Percentiles rank a stretch among this genome's conserved stretches.
These are phyloP conservation scores for Fusarium illudens DNA, from an alignment of 2,329 filamentous ascomycete genomes.

Conservation along the genomic window DNA sequence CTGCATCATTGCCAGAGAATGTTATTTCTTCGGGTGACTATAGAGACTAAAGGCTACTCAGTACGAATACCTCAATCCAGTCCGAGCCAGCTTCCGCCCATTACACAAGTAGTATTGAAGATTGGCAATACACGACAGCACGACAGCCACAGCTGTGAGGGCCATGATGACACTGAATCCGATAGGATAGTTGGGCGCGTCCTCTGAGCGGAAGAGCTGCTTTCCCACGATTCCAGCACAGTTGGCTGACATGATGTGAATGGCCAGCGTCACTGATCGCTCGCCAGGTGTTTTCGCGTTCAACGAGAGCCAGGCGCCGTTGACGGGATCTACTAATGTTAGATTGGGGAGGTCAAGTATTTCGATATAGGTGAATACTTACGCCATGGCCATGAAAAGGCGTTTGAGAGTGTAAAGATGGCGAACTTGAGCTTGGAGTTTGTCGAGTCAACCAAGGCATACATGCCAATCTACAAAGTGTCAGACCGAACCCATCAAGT, in stretches of 20 bases:
- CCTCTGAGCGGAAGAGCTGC: conserved; percentile 39
- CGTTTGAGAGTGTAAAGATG: conserved; percentile 40
- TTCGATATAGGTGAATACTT: conserved; percentile 10
- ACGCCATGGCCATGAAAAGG: conserved; percentile 44
- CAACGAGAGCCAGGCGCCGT: conserved; percentile 41
- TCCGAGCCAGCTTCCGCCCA: conserved; percentile 10
- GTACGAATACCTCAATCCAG: conserved; percentile 14
- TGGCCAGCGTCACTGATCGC: conserved; percentile 40
- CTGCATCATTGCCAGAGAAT: background rate
- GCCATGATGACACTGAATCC: conserved; percentile 36
- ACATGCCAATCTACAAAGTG: conserved; percentile 38
- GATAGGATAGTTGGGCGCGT: conserved; percentile 36
- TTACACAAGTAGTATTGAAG: conserved; percentile 29
- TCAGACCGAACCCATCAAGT: background rate
- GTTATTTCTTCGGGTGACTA: rapidly evolving
- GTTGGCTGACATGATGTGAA: conserved; percentile 43
- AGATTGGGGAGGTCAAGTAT: background rate
- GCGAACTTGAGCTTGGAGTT: conserved; percentile 41
- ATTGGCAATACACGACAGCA: conserved; percentile 20
- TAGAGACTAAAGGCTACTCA: background rate
- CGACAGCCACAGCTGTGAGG: conserved; percentile 18
- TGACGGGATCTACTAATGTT: conserved; percentile 26
- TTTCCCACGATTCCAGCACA: conserved; percentile 40
- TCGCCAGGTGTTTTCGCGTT: conserved; percentile 40
- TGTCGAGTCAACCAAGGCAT: conserved; percentile 38